These are phyloP conservation scores for Plasmodium vivax DNA, from an alignment of 169 alveolate genomes.

Conservation along the genomic window DNA sequence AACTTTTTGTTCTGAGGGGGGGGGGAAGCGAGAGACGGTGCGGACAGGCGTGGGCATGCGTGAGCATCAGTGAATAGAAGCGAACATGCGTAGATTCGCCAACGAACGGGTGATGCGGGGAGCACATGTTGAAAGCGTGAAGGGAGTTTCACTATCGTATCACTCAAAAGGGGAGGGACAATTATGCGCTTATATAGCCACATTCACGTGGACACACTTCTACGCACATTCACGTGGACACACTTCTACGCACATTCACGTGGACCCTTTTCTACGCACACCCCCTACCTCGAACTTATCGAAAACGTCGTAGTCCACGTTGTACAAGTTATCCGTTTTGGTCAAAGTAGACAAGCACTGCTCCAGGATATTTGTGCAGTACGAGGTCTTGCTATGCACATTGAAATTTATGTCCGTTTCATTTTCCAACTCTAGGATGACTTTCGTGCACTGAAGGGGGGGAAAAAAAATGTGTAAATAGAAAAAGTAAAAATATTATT, in stretches of 20 bases:
- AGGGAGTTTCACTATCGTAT: background rate
- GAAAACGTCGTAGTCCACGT: slow-evolving; percentile 64
- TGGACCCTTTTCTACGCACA: background rate
- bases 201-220: background rate
- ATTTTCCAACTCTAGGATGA: slow-evolving; percentile 44
- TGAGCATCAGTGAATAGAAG: background rate
- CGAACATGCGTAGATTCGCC: background rate
- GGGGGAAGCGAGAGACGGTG: background rate
- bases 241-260: background rate
- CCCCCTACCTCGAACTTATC: slow-evolving; percentile 54
- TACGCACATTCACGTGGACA: background rate
- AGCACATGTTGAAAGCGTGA: background rate
- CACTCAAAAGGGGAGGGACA: background rate
- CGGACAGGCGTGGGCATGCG: background rate
- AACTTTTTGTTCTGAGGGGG: slow-evolving; percentile 44
- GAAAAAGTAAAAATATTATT: background rate
- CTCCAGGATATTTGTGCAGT: slow-evolving; percentile 49
- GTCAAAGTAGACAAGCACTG: slow-evolving; percentile 63
- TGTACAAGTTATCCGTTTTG: slow-evolving; percentile 62
- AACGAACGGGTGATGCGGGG: background rate
- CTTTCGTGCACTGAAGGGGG: slow-evolving; percentile 49
- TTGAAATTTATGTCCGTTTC: slow-evolving; percentile 56
- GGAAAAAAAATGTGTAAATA: background rate
- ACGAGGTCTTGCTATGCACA: slow-evolving; percentile 55
- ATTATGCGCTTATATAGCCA: background rate